Base-by-base conservation (phyloP, 225 moss, liverwort and hornwort genomes). In the Sphagnum contortum region DNA sequence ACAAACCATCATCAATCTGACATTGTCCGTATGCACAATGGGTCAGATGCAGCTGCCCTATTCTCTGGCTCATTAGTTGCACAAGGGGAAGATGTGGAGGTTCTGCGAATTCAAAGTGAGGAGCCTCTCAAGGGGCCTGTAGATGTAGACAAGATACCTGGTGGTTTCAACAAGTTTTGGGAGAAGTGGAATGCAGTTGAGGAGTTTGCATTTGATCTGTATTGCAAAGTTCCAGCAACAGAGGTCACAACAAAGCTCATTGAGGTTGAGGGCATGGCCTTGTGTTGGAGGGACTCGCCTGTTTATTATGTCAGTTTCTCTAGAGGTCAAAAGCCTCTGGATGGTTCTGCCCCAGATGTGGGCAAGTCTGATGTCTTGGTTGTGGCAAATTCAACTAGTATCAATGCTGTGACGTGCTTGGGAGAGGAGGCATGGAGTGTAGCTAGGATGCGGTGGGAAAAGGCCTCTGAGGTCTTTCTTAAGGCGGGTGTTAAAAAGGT, bases 201-300 rank as follows among this genome's bases (percentile, higher is more conserved):
- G 46, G 95, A 96, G 51, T 92, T 92, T 49, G 80, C 79, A 12
- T 92, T 96, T 65, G 92, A 96, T 73, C 65, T 96, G n/a, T 62
- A 83, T 76, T 81, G 77, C 64, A 87, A 70, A 72, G 70, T 61
- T 48, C 76, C 77, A 66, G 77, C 12, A 50, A 73, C 64, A 48
- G 76, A 69, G 58, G 48, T 57, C 3, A 63, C 64, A 47, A 66
- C 45, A 44, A 76, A 74, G 62, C 47, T 73, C 12, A 81, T 77
- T 75, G 88, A 92, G 73, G 75, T 92, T 47, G 86, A 86, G 74
- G 95, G 95, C 61, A 57, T 96, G 63, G 95, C 95, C 61, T 62
- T 96, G 48, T 96, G 92, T 83, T 96, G 95, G 95, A 80, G 85
- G 72, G 81, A 85, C 61, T 96, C 92, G 63, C 90, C 90, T 64